phyloP scores from a whole-genome alignment of 768 basidiomycete species.

The Strobilomyces echinocephalus region DNA sequence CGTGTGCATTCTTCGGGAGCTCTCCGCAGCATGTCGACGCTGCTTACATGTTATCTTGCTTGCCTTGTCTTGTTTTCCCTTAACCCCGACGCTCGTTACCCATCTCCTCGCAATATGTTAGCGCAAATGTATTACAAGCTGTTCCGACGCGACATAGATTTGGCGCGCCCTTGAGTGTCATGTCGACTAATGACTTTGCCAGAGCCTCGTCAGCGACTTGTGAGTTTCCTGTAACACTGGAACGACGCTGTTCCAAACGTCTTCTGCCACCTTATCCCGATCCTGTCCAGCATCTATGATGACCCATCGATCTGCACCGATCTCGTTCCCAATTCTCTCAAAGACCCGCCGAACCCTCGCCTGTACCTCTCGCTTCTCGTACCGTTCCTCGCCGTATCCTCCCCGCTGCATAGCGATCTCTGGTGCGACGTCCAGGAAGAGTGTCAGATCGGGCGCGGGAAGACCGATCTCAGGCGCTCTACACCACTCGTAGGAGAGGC shows the following conservation, averaged over 20 bases:
- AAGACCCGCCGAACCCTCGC: constrained; percentile 58
- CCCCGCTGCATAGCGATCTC: constrained; percentile 63
- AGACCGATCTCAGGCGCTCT: constrained; percentile 79
- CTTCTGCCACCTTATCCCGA: constrained; percentile 45
- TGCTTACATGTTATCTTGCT: constrained; percentile 10
- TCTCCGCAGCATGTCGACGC: constrained; percentile 6
- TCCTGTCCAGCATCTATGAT: constrained; percentile 54
- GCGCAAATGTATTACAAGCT: constrained; percentile 23
- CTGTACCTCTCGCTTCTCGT: constrained; percentile 80
- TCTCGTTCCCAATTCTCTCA: constrained; percentile 50
- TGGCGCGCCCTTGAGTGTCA: not conserved
- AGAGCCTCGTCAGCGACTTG: constrained; percentile 45
- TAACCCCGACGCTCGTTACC: constrained; percentile 17
- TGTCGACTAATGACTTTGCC: constrained; percentile 30
- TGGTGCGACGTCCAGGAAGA: constrained; percentile 83
- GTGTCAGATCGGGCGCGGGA: constrained; percentile 80
- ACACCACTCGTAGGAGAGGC: constrained; percentile 79
- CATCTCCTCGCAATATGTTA: constrained; percentile 19
- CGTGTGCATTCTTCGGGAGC: constrained; percentile 5
- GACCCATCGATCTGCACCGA: constrained; percentile 46
- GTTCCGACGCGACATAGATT: constrained; percentile 7
- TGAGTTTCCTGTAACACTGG: constrained; percentile 37
- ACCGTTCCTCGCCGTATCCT: constrained; percentile 83
- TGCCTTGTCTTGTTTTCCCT: constrained; percentile 8
- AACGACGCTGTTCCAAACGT: constrained; percentile 51